Evolutionary conservation across 1,284 basidiomycete species (phyloP).

Genomic region (Phlebopus sp.): DNA sequence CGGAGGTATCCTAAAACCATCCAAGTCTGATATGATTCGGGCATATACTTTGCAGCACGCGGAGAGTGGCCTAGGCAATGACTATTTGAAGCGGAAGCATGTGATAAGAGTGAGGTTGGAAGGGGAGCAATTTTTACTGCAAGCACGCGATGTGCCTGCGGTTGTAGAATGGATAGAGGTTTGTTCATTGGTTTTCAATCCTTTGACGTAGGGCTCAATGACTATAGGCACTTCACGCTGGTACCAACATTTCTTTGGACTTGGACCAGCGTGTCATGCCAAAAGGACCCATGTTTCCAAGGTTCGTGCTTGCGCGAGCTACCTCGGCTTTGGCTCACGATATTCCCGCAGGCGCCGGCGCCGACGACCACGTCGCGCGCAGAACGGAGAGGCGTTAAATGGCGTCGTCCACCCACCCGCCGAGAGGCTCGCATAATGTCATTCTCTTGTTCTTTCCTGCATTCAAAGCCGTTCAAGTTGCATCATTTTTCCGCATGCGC

Average conservation of each 20-base stretch:
- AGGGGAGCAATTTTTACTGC: slow-evolving; percentile 95
- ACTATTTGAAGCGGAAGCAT: slow-evolving; percentile 92
- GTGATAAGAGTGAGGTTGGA: slow-evolving; percentile 93
- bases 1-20: slow-evolving; percentile 38
- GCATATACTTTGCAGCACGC: slow-evolving; percentile 86
- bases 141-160: slow-evolving; percentile 80
- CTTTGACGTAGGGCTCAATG: slow-evolving; percentile 13
- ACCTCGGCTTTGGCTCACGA: not conserved
- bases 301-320: slow-evolving; percentile 41
- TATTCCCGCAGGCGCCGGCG: slow-evolving; percentile 36
- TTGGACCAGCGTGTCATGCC: slow-evolving; percentile 90
- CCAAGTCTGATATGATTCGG: slow-evolving; percentile 48
- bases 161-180: slow-evolving; percentile 98
- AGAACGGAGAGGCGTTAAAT: slow-evolving; percentile 4
- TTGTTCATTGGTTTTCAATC: slow-evolving; percentile 19
- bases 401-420: not conserved
- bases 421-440: not conserved
- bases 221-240: slow-evolving; percentile 80
- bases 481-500: not conserved
- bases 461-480: not conserved
- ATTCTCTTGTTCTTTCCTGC: not conserved
- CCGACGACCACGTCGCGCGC: slow-evolving; percentile 31
- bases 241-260: slow-evolving; percentile 91
- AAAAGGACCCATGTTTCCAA: slow-evolving; percentile 75
- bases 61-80: slow-evolving; percentile 91